Percentiles rank a stretch among this genome's conserved stretches.
phyloP scores from a whole-genome alignment of 2,329 filamentous ascomycete species.

The Microcyclospora tardicrescens region DNA sequence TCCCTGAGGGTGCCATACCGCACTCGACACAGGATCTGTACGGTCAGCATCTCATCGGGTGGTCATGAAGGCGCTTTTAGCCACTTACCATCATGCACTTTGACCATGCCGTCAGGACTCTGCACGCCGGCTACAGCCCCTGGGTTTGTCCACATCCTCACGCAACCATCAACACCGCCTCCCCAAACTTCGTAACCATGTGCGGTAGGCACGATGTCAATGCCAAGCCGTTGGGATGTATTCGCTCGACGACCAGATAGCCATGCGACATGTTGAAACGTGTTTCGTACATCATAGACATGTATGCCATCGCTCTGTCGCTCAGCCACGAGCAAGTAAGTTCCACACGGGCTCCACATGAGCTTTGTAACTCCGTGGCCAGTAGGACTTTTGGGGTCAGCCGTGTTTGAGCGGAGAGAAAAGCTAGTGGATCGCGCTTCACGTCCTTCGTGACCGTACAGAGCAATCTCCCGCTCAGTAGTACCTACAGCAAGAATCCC shows the following conservation, averaged over 20 bases:
- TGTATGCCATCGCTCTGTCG: constrained; percentile 42
- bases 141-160: constrained; percentile 32
- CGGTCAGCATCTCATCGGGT: not conserved
- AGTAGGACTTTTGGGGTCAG: constrained; percentile 1
- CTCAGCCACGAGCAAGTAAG: constrained; percentile 47
- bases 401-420: constrained; percentile 14
- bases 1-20: constrained; percentile 34
- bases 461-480: constrained; percentile 40
- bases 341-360: constrained; percentile 44
- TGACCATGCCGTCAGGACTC: too few relatives aligned
- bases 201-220: constrained; percentile 35
- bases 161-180: constrained; percentile 43
- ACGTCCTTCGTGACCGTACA: constrained; percentile 40
- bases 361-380: constrained; percentile 45
- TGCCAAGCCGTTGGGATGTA: constrained; percentile 44
- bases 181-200: constrained; percentile 43
- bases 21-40: constrained; percentile 32
- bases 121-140: too few relatives aligned
- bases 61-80: too few relatives aligned
- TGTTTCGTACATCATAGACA: constrained; percentile 48
- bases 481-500: constrained; percentile 46
- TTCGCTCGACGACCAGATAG: constrained; percentile 30
- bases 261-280: constrained; percentile 37
- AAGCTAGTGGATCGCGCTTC: constrained; percentile 42
- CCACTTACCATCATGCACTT: too few relatives aligned